Percentiles rank a stretch among this genome's conserved stretches.
These are phyloP conservation scores for Diaporthe velutina DNA, from an alignment of 2,329 filamentous ascomycete species.

Conservation along the genomic window DNA sequence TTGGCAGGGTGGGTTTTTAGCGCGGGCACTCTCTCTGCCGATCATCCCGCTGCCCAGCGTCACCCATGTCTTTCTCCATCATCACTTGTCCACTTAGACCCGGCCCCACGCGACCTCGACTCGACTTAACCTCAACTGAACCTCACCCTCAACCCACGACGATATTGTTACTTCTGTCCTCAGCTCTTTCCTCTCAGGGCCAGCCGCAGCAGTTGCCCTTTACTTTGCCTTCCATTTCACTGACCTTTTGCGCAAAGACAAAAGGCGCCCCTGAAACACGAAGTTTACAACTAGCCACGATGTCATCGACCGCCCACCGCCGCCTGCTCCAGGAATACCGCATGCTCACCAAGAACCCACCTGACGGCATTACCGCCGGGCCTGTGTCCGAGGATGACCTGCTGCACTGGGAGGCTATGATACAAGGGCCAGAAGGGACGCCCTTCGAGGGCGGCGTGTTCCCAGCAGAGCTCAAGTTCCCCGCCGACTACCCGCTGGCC, in stretches of 20 bases:
- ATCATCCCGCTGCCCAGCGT: conserved; percentile 4
- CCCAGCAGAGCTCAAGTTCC: conserved; percentile 93
- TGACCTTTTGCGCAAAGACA: not conserved
- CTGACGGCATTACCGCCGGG: conserved; percentile 97
- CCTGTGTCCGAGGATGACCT: conserved; percentile 95
- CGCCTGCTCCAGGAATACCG: conserved; percentile 98
- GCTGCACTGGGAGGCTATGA: conserved; percentile 95
- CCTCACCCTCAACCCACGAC: not conserved
- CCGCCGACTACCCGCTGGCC: conserved; percentile 95
- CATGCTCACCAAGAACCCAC: conserved; percentile 90
- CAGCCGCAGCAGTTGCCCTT: not conserved
- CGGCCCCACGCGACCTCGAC: conserved; percentile 5
- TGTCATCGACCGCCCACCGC: conserved; percentile 71
- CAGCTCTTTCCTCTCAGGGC: not conserved
- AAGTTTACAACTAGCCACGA: too few relatives aligned
- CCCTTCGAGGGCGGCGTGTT: conserved; percentile 97
- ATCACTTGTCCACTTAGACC: conserved; percentile 18
- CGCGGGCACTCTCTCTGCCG: conserved; percentile 4
- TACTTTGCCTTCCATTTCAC: not conserved
- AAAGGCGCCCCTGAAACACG: conserved; percentile 45
- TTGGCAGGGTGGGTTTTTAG: conserved; percentile 6
- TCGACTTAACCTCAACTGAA: not conserved
- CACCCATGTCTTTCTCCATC: conserved; percentile 9
- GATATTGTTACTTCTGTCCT: not conserved
- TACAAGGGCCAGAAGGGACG: conserved; percentile 94